phyloP scores from a whole-genome alignment of 176 grass and related monocot species.

The Triticum urartu region DNA sequence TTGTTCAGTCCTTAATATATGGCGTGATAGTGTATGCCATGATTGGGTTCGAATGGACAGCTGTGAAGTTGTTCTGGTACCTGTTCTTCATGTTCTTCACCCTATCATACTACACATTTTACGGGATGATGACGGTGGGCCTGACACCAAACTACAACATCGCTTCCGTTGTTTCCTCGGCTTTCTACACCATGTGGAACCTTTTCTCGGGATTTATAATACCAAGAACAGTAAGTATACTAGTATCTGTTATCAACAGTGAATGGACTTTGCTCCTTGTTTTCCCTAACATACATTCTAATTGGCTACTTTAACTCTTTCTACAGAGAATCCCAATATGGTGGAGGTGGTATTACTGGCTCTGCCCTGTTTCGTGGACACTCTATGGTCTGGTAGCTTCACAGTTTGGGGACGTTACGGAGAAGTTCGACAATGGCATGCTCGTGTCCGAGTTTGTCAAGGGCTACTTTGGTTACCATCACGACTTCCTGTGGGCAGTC shows the following conservation, averaged over 20 bases:
- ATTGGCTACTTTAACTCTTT: background rate
- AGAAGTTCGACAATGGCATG: background rate
- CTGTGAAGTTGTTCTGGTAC: constrained; percentile 75
- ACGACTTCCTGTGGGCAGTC: constrained; percentile 53
- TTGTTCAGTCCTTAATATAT: constrained; percentile 63
- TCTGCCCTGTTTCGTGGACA: constrained; percentile 23
- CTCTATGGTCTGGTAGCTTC: constrained; percentile 28
- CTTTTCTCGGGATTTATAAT: constrained; percentile 22
- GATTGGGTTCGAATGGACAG: constrained; percentile 83
- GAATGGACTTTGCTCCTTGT: background rate
- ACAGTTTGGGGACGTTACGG: background rate
- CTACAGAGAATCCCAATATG: constrained; percentile 28
- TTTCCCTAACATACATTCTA: background rate
- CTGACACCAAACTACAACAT: constrained; percentile 68
- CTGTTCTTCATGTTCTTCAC: constrained; percentile 94
- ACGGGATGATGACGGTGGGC: constrained; percentile 82
- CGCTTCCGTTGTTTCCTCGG: constrained; percentile 29
- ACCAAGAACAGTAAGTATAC: constrained; percentile 11
- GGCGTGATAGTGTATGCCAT: constrained; percentile 59
- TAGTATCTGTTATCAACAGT: background rate
- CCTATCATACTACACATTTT: constrained; percentile 75
- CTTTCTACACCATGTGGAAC: background rate
- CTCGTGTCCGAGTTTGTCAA: constrained; percentile 44
- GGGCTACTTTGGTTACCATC: constrained; percentile 57
- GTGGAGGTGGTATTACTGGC: constrained; percentile 31